A percentile compares a stretch with the other conserved stretches of the same genome.
These are phyloP conservation scores for Ceratocystis lukuohia DNA, from an alignment of 2,329 filamentous ascomycete species.

Conservation along the genomic window DNA sequence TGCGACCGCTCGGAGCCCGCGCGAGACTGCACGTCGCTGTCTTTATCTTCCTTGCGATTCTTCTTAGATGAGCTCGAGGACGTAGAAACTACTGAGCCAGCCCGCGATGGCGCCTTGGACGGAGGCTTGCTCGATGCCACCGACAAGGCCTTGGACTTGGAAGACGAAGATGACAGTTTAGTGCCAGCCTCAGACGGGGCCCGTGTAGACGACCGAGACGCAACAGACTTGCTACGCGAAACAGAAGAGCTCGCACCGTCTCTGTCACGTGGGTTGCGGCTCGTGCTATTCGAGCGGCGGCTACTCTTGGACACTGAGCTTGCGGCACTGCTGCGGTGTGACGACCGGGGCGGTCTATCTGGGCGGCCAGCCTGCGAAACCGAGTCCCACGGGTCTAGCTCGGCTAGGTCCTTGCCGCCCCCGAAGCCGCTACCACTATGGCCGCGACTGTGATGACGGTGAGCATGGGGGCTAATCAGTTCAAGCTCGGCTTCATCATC, in stretches of 20 bases:
- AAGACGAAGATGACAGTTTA: slow-evolving; percentile 7
- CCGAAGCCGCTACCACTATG: slow-evolving; percentile 21
- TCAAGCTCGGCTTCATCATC: slow-evolving; percentile 41
- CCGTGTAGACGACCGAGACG: neutral
- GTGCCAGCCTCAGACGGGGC: neutral
- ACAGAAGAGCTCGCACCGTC: slow-evolving; percentile 18
- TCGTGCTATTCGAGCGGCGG: slow-evolving; percentile 23
- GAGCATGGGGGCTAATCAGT: slow-evolving; percentile 44
- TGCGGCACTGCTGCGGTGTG: slow-evolving; percentile 19
- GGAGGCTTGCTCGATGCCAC: neutral
- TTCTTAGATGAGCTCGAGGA: slow-evolving; percentile 25
- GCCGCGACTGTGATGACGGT: slow-evolving; percentile 29
- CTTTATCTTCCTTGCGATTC: slow-evolving; percentile 26
- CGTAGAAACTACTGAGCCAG: slow-evolving; percentile 18
- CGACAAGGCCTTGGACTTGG: neutral
- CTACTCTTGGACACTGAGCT: slow-evolving; percentile 5
- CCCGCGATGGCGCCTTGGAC: slow-evolving; percentile 9
- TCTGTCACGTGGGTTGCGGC: slow-evolving; percentile 21
- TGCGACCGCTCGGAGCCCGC: neutral
- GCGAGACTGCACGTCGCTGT: slow-evolving; percentile 23
- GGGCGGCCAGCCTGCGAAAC: slow-evolving; percentile 20
- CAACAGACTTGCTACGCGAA: slow-evolving; percentile 14
- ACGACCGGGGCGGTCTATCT: slow-evolving; percentile 20
- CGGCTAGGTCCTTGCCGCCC: slow-evolving; percentile 29
- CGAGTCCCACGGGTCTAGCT: slow-evolving; percentile 27